Percentiles rank a stretch among this genome's conserved stretches.
phyloP scores from a whole-genome alignment of 257 asterid species.

The Primulina huaijiensis region DNA sequence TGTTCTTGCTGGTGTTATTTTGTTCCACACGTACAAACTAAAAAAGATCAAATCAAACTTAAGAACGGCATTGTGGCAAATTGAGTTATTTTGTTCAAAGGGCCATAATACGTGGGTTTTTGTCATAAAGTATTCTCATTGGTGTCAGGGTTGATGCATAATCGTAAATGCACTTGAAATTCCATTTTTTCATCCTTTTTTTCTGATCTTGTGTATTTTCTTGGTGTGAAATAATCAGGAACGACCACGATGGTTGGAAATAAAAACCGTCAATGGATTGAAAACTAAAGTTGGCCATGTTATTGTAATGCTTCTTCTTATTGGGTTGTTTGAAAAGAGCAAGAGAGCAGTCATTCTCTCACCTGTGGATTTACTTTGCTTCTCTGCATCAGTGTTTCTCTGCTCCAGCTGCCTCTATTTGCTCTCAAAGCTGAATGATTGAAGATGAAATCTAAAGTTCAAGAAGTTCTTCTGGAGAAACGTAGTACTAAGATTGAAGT shows the following conservation, averaged over 20 bases:
- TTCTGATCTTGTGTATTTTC: not conserved
- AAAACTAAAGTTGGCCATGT: conserved; percentile 91
- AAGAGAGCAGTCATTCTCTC: conserved; percentile 73
- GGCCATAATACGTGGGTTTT: not conserved
- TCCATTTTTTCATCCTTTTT: not conserved
- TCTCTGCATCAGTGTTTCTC: conserved; percentile 70
- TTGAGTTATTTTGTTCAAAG: not conserved
- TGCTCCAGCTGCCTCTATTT: conserved; percentile 75
- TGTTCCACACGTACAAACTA: not conserved
- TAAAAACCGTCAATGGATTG: conserved; percentile 74
- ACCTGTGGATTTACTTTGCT: conserved; percentile 83
- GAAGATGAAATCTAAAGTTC: not conserved
- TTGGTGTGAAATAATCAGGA: conserved; percentile 43
- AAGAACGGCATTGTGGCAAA: not conserved
- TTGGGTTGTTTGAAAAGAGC: conserved; percentile 86
- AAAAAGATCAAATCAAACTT: not conserved
- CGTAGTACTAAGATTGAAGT: not conserved
- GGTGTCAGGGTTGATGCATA: no score
- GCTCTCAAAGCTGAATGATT: conserved; percentile 63
- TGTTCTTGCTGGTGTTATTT: conserved; percentile 11
- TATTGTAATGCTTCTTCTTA: conserved; percentile 87
- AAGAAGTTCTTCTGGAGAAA: not conserved
- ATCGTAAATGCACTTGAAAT: not conserved
- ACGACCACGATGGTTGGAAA: conserved; percentile 82
- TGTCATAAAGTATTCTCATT: no score